A percentile compares a stretch with the other conserved stretches of the same genome.
Evolutionary conservation across 352 stramenopile genomes (phyloP).

Genomic region (Pythium phragmiticola): DNA sequence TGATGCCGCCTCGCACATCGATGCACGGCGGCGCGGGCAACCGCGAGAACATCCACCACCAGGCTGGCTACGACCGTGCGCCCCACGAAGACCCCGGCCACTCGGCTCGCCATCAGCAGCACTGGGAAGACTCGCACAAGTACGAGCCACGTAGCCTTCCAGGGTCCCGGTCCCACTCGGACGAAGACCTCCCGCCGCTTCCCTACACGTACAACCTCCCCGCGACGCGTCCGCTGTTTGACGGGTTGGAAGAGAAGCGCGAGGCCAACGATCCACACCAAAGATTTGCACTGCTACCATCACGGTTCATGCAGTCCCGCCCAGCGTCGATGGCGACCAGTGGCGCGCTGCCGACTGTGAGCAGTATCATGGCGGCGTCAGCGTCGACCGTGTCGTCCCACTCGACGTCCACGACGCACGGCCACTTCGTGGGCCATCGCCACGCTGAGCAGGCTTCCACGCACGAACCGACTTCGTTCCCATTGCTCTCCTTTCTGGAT

Average conservation of each 20-base stretch:
- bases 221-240: constrained; percentile 4
- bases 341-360: constrained; percentile 6
- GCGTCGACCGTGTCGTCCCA: constrained; percentile 1
- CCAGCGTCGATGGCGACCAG: constrained; percentile 3
- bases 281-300: constrained; percentile 12
- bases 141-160: constrained; percentile 8
- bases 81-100: background rate
- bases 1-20: constrained; percentile 9
- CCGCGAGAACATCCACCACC: constrained; percentile 19
- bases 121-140: constrained; percentile 22
- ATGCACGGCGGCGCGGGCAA: constrained; percentile 3
- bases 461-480: constrained; percentile 23
- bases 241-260: constrained; percentile 18
- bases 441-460: constrained; percentile 5
- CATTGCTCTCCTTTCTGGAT: constrained; percentile 27
- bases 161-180: constrained; percentile 5
- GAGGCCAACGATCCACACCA: constrained; percentile 16
- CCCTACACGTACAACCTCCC: constrained; percentile 20
- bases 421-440: constrained; percentile 19
- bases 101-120: background rate
- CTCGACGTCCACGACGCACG: background rate
- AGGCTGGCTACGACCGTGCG: constrained; percentile 3
- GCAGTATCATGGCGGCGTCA: constrained; percentile 10
- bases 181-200: constrained; percentile 23
- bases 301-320: constrained; percentile 13